A percentile compares a stretch with the other conserved stretches of the same genome.
phyloP scores from a whole-genome alignment of 768 basidiomycete genomes.

The Termitomyces sp. region DNA sequence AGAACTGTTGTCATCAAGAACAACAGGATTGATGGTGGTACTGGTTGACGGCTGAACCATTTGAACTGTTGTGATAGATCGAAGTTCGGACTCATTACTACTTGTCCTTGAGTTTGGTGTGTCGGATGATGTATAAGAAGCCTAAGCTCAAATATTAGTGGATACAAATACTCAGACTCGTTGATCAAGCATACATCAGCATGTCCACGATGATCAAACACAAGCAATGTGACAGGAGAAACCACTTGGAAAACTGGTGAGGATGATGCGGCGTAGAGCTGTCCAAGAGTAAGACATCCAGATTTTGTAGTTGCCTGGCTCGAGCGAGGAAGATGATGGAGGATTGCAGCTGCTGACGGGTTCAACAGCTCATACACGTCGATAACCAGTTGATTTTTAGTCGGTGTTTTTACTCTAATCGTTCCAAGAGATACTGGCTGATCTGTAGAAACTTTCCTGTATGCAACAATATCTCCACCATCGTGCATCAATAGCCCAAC shows the following conservation, averaged over 20 bases:
- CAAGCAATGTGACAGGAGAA: neutral
- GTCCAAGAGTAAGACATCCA: slow-evolving; percentile 2
- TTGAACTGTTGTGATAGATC: no score
- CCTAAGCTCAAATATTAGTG: neutral
- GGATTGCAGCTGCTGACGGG: slow-evolving; percentile 10
- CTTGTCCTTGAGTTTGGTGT: no score
- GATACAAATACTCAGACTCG: neutral
- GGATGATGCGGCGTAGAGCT: neutral
- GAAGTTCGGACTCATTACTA: no score
- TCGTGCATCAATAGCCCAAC: slow-evolving; percentile 15
- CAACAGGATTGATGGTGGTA: no score
- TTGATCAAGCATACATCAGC: neutral
- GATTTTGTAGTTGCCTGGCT: neutral
- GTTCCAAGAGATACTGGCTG: neutral
- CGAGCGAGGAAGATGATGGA: slow-evolving; percentile 5
- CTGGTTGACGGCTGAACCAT: no score
- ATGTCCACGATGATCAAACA: neutral
- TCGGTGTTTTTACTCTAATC: slow-evolving; percentile 9
- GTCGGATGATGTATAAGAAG: neutral
- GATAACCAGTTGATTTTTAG: slow-evolving; percentile 8
- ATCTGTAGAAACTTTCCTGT: slow-evolving; percentile 1
- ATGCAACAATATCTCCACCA: slow-evolving; percentile 12
- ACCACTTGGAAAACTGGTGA: neutral
- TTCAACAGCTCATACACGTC: slow-evolving; percentile 7
- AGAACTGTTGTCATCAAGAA: no score